Base-by-base conservation (phyloP, 768 basidiomycete genomes). In the Kwoniella bestiolae region DNA sequence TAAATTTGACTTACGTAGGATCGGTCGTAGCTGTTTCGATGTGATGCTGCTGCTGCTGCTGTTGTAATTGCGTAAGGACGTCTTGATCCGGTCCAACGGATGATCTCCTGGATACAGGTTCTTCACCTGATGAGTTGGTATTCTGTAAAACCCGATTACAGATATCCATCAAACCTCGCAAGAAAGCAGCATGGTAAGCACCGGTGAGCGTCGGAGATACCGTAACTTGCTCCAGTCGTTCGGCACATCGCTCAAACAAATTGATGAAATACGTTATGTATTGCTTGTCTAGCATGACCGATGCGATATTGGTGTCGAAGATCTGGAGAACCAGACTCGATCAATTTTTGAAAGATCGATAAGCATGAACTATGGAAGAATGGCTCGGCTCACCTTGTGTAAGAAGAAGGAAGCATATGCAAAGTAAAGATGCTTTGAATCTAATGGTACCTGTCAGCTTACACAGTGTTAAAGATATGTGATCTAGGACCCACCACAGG, bases 371-470 rank as follows among this genome's bases (percentile, higher is more conserved):
- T n/a, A n/a, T n/a, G n/a, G n/a, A n/a, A n/a, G n/a, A n/a, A n/a
- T n/a, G n/a, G n/a, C n/a, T n/a, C n/a, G n/a, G n/a, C 58, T 34
- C 29, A 60, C 58, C 50, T 61, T 61, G 60, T 52, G 35, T 26
- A 61, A 25, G 60, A 61, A 61, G 26, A 61, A 61, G n/a, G 60
- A 61, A 26, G 60, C 60, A 50, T 61, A 61, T 12, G 60, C 60
- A 31, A 61, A 61, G 34, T 61, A 61, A 8, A 61, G 50, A 28
- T 61, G 60, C 34, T 61, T 61, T 7, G 60, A 61, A 29, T 61
- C 60, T 61, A 32, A 34, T 2, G 3, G 9, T 26, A 29, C n/a
- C 16, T 6, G 21, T 5, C 12, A 16, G 14, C 11, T 34, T 16
- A 56, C 34, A 26, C 16, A 28, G 50, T 5, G n/a, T n/a, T n/a